Base-by-base conservation (phyloP, 495 filamentous ascomycete species). In the Lophium mytilinum region DNA sequence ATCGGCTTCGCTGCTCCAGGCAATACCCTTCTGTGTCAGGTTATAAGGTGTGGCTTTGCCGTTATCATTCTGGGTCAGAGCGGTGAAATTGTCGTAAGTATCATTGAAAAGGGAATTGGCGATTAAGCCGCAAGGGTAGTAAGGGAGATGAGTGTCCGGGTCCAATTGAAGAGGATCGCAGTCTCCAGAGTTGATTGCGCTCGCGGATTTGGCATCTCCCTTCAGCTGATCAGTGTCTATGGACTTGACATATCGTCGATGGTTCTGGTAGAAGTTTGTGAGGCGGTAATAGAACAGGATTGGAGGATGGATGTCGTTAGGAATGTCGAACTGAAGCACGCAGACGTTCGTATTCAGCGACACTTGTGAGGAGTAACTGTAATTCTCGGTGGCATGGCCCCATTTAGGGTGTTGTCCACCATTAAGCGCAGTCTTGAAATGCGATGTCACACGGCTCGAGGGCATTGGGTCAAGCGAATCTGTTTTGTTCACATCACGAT, bases 261-360 rank as follows among this genome's bases (percentile, higher is more conserved):
- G 93, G 70, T 99, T 99, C 69, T 99, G 93, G 75, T 97, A 99
- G 76, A 99, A 99, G 71, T 99, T 95, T 41, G 89, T 90, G 40
- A 99, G 82, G 52, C 86, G 86, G 72, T 99, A 99, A 73, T 96
- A 97, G 69, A 96, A 78, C 60, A 88, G 78, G 24, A 97, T 84
- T 4, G 91, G 90, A 0, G 92, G 81, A 9, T 77, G 75, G 63
- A 99, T 79, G 24, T 81, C 72, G 55, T 93, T 80, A 8, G 89
- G 89, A 33, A 97, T 83, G 30, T 80, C 74, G 73, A 96, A 95
- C 36, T 76, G 69, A 9, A 99, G 67, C 0, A 72, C 75, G 79
- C 93, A 99, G 42, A 66, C 65, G 9, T 65, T 59, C 8, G 45
- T 55, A 15, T 4, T 52, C 46, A 12, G 14, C 49, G n/a, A 57